Percentiles rank a stretch among this genome's conserved stretches.
Evolutionary conservation across 805 yeast species (phyloP).

Genomic region (Schizosaccharomyces lindneri): DNA sequence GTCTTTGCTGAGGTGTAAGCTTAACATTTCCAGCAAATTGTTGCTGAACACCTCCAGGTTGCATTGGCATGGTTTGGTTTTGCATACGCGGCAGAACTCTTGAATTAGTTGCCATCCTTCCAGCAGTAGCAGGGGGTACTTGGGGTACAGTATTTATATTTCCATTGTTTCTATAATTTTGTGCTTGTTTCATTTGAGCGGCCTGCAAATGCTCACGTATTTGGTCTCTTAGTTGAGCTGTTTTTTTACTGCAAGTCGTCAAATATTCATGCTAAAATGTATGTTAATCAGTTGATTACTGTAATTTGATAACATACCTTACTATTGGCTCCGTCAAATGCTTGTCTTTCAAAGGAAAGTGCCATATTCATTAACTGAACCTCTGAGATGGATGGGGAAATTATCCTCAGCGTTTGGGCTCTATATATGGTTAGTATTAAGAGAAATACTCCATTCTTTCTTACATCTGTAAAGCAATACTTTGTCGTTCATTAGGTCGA

Average conservation of each 20-base stretch:
- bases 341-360: not conserved
- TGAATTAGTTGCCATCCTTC: not conserved
- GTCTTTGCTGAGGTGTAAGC: not conserved
- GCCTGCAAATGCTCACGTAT: not conserved
- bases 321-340: not conserved
- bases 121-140: not conserved
- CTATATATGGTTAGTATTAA: not conserved
- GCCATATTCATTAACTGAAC: not conserved
- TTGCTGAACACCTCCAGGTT: not conserved
- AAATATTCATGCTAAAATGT: not conserved
- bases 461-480: slow-evolving; percentile 1
- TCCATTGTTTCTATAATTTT: not conserved
- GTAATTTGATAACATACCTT: not conserved
- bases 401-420: not conserved
- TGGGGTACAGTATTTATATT: not conserved
- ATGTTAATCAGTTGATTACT: not conserved
- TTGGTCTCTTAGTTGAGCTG: slow-evolving; percentile 1
- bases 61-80: not conserved
- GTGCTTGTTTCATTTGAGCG: not conserved
- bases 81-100: not conserved
- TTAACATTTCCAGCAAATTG: not conserved
- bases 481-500: not conserved
- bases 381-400: not conserved
- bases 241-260: not conserved
- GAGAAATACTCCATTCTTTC: not conserved